Evolutionary conservation across 2,329 filamentous ascomycete genomes (phyloP).

Genomic region (Pseudogymnoascus sp.): DNA sequence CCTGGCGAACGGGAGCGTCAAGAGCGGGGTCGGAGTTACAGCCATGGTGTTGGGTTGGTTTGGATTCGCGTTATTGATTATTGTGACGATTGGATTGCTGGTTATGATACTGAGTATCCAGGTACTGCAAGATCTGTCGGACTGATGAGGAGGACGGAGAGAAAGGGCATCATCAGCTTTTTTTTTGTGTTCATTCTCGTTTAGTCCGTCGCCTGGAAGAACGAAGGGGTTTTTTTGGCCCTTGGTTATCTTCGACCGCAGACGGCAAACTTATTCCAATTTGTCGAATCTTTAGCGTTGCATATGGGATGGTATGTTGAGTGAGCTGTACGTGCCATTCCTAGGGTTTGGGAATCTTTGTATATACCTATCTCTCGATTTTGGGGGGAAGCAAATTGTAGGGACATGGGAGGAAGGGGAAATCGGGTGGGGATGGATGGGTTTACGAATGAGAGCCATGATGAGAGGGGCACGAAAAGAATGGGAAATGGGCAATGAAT

Average conservation of each 20-base stretch:
- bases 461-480: background rate
- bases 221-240: background rate
- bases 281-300: conserved; percentile 6
- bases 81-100: conserved; percentile 88
- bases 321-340: background rate
- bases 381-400: background rate
- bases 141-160: conserved; percentile 17
- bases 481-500: background rate
- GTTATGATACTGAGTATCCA: conserved; percentile 95
- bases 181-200: background rate
- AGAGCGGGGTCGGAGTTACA: conserved; percentile 79
- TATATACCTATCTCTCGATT: conserved; percentile 5
- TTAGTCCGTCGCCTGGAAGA: background rate
- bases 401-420: background rate
- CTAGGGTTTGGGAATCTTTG: background rate
- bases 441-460: conserved; percentile 1
- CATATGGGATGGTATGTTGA: conserved; percentile 5
- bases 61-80: conserved; percentile 82
- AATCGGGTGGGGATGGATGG: background rate
- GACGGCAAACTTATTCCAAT: conserved; percentile 1
- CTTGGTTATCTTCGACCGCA: background rate
- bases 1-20: conserved; percentile 80
- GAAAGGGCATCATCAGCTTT: background rate
- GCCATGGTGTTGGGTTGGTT: conserved; percentile 99
- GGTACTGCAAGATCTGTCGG: conserved; percentile 45